phyloP scores from a whole-genome alignment of 108 stramenopile species.

The Cyclotella cryptica region DNA sequence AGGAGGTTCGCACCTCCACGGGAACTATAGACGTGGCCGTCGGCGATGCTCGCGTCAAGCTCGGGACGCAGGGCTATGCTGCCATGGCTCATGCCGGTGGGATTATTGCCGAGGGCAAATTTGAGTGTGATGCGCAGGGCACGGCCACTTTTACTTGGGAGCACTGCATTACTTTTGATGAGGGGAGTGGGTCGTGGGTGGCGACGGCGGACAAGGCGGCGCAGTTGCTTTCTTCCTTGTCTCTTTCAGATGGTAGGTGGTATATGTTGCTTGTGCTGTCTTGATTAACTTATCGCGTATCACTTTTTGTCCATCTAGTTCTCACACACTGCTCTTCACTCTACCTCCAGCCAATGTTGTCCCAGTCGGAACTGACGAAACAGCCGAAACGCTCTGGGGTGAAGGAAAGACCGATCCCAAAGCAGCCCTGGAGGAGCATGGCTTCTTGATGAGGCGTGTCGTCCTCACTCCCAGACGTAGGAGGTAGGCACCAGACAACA shows the following conservation, averaged over 20 bases:
- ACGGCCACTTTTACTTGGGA: constrained; percentile 64
- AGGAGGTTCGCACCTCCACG: constrained; percentile 47
- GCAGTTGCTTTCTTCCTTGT: constrained; percentile 42
- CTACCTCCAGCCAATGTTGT: constrained; percentile 54
- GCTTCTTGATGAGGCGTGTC: constrained; percentile 78
- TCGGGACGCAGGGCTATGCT: constrained; percentile 72
- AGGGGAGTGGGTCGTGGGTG: constrained; percentile 55
- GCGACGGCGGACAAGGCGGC: constrained; percentile 29
- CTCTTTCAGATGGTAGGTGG: constrained; percentile 68
- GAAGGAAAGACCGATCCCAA: constrained; percentile 72
- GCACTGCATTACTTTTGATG: constrained; percentile 57
- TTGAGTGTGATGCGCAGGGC: constrained; percentile 59
- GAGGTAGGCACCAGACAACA: constrained; percentile 25
- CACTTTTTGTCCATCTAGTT: neutral
- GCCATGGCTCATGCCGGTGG: constrained; percentile 65
- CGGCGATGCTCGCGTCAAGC: constrained; percentile 72
- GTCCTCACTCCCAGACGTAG: constrained; percentile 63
- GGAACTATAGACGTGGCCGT: constrained; percentile 68
- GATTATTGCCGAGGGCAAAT: constrained; percentile 77
- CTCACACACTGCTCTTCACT: constrained; percentile 9
- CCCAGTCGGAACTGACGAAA: constrained; percentile 64
- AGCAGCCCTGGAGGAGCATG: constrained; percentile 66
- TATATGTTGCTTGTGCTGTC: neutral
- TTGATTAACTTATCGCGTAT: no score
- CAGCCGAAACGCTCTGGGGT: constrained; percentile 74